Evolutionary conservation across 495 filamentous ascomycete species (phyloP), one percentile per base, ranked within the genome.

Genomic region (Parachaetomium inaequale): DNA sequence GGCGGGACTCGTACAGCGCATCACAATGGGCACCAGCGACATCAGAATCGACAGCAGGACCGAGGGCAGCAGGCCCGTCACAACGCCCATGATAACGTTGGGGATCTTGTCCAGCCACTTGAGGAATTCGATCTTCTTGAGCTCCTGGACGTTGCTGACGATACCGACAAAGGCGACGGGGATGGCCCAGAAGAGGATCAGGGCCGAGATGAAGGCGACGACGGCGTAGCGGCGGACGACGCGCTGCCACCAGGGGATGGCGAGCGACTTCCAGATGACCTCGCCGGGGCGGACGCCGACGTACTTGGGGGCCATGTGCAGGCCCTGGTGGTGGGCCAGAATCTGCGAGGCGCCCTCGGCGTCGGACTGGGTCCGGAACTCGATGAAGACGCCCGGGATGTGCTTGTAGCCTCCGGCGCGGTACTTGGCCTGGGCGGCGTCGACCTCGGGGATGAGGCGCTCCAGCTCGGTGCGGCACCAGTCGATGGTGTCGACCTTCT

Each of bases 121-220:
- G 58, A 98, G 79, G 75, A 84, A 96, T n/a, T 74, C 80, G 59
- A 90, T 75, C 23, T 70, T 79, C 8, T 80, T 58, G 46, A 98
- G 76, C 55, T 78, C 82, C 68, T 82, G 80, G 72, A 98, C 85
- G 73, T 98, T 95, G 60, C 93, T 96, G 68, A 98, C 88, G 19
- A 82, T 63, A 79, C 90, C 93, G 58, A 97, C 92, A 58, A 91
- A 80, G 23, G 87, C 90, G 36, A 96, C 91, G 4, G 94, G 94
- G 61, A 98, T 90, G 4, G 92, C 89, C 92, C 92, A 98, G 82
- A 98, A 97, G 69, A 98, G 82, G 70, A 98, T 91, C 75, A 97
- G 74, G 23, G 82, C 89, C 28, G 76, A 70, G 56, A 97, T 86
- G 72, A 93, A 89, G 51, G 79, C 84, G 47, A 87, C 75, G 12